Conservation (phyloP, 768 basidiomycete species). For the Leccinum rimulosum region DNA sequence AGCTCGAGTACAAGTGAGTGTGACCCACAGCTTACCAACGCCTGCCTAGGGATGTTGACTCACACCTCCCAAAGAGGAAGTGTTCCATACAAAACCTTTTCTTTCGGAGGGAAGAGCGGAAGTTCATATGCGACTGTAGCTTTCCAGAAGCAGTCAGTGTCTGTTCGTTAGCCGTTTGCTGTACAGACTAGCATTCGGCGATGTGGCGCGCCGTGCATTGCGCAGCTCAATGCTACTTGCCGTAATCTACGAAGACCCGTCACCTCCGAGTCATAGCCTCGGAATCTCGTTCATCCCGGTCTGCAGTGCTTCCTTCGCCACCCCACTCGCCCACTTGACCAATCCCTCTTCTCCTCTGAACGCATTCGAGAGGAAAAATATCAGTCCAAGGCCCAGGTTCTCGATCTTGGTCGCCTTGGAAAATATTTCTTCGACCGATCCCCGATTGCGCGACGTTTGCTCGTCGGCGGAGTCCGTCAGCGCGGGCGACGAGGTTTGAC, state of each 20-base stretch:
- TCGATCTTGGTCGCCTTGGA: slow-evolving; percentile 67
- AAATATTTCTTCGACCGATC: slow-evolving; percentile 73
- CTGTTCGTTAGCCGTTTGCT: not conserved
- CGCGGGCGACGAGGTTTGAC: slow-evolving; percentile 71
- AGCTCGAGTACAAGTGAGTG: slow-evolving; percentile 63
- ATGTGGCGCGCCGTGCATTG: no score
- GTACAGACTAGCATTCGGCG: not conserved
- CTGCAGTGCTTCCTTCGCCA: slow-evolving; percentile 70
- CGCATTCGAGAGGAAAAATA: slow-evolving; percentile 63
- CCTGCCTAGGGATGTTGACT: not conserved
- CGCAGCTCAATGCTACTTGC: not conserved
- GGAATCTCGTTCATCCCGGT: slow-evolving; percentile 58
- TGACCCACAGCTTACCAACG: not conserved
- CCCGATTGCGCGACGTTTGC: slow-evolving; percentile 49
- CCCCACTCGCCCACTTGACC: slow-evolving; percentile 61
- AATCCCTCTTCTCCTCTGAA: slow-evolving; percentile 45
- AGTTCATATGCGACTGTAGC: slow-evolving; percentile 70
- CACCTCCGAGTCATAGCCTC: slow-evolving; percentile 20
- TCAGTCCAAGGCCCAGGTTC: slow-evolving; percentile 68
- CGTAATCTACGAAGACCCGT: not conserved
- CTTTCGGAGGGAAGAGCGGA: slow-evolving; percentile 76
- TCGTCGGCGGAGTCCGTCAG: slow-evolving; percentile 38
- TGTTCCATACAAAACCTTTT: slow-evolving; percentile 69
- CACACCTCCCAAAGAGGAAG: slow-evolving; percentile 49
- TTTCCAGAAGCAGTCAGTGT: slow-evolving; percentile 45